Conservation (phyloP, 495 filamentous ascomycete species). For the Lineolata rhizophorae region DNA sequence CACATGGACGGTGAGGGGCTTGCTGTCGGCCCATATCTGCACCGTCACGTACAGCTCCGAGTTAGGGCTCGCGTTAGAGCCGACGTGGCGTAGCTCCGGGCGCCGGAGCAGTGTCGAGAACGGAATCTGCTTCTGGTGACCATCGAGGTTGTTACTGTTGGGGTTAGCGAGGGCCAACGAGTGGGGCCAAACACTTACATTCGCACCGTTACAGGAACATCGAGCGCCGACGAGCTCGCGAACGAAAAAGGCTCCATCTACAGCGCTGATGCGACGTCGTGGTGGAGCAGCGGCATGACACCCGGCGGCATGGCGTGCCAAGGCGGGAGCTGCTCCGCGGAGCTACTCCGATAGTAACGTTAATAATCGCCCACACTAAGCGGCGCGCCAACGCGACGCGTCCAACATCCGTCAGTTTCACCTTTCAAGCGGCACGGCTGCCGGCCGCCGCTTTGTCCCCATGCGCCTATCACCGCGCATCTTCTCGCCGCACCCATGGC, state of each 20-base stretch:
- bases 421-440: too few relatives aligned
- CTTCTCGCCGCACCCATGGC: constrained; percentile 10
- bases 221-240: constrained; percentile 59
- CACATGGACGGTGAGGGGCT: constrained; percentile 73
- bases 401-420: too few relatives aligned
- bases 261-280: constrained; percentile 1
- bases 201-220: constrained; percentile 60
- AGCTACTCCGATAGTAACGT: too few relatives aligned
- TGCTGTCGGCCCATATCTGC: constrained; percentile 89
- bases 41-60: constrained; percentile 86
- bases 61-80: constrained; percentile 39
- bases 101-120: constrained; percentile 57
- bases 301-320: too few relatives aligned
- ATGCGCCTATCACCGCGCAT: too few relatives aligned
- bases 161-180: neutral
- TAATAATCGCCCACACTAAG: too few relatives aligned
- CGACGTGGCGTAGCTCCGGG: constrained; percentile 63
- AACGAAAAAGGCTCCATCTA: constrained; percentile 89
- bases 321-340: too few relatives aligned
- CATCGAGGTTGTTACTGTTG: constrained; percentile 61
- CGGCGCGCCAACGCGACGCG: too few relatives aligned
- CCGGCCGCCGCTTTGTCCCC: too few relatives aligned
- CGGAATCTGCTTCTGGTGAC: constrained; percentile 54
- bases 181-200: constrained; percentile 27
- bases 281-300: neutral